These are phyloP conservation scores for Thinopyrum elongatum DNA, from an alignment of 176 grass and related monocot species.

Conservation along the genomic window DNA sequence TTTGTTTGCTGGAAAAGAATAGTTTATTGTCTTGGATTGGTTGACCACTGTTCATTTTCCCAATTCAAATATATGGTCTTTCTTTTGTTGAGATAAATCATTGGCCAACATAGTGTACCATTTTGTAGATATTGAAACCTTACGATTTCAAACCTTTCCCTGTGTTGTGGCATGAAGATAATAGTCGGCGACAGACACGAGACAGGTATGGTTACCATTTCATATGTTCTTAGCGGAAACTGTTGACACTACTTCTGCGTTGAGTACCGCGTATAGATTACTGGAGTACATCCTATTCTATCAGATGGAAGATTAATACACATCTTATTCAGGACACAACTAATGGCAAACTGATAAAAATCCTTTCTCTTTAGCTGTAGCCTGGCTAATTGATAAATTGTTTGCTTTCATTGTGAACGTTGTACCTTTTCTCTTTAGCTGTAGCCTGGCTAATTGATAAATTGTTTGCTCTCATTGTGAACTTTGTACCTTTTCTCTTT, in stretches of 20 bases:
- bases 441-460: too few species aligned
- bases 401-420: too few species aligned
- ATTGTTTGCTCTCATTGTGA: too few species aligned
- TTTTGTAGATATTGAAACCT: slow-evolving; percentile 79
- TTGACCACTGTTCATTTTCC: neutral
- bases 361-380: neutral
- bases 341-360: too few species aligned
- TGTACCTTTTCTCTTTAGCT: neutral
- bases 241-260: neutral
- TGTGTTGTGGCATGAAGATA: slow-evolving; percentile 93
- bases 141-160: slow-evolving; percentile 95
- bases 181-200: slow-evolving; percentile 65
- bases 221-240: slow-evolving; percentile 12
- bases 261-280: neutral
- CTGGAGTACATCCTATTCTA: slow-evolving; percentile 12
- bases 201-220: slow-evolving; percentile 60
- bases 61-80: slow-evolving; percentile 8
- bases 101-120: slow-evolving; percentile 20
- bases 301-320: slow-evolving; percentile 15
- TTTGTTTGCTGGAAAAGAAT: neutral
- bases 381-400: too few species aligned
- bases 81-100: slow-evolving; percentile 24
- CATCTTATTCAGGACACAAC: neutral
- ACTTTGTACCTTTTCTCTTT: neutral
- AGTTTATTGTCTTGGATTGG: neutral